Evolutionary conservation across 306 rosid genomes (phyloP).

Genomic region (Prunus davidiana): DNA sequence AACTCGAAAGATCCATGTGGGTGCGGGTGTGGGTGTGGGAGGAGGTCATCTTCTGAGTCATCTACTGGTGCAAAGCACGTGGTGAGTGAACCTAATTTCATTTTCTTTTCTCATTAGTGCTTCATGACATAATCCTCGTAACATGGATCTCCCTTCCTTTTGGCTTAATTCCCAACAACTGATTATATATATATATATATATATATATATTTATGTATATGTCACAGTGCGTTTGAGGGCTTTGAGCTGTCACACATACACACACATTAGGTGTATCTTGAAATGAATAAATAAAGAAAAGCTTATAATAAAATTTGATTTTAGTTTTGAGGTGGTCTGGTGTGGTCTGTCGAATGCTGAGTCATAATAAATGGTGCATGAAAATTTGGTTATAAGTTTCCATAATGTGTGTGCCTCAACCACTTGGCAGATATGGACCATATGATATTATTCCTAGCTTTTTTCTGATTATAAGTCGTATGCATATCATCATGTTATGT

Average conservation of each 20-base stretch:
- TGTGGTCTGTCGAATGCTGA: not conserved
- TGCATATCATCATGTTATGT: not conserved
- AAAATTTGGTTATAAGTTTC: slow-evolving; percentile 37
- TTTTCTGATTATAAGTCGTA: too few relatives aligned
- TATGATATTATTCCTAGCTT: not conserved
- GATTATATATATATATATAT: too few relatives aligned
- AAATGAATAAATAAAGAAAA: too few relatives aligned
- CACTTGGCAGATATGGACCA: slow-evolving; percentile 38
- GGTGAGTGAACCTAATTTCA: slow-evolving; percentile 37
- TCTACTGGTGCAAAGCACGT: slow-evolving; percentile 27
- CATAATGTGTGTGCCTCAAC: slow-evolving; percentile 47
- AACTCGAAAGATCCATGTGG: too few relatives aligned
- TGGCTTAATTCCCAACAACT: not conserved
- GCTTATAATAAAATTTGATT: too few relatives aligned
- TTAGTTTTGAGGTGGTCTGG: too few relatives aligned
- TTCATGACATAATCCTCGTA: slow-evolving; percentile 5
- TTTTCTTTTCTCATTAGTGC: not conserved
- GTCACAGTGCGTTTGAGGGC: not conserved
- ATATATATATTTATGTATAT: too few relatives aligned
- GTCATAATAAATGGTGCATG: slow-evolving; percentile 11
- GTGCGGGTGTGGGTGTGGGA: not conserved
- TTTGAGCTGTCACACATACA: not conserved
- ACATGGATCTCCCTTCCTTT: not conserved
- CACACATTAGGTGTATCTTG: not conserved
- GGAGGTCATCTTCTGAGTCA: slow-evolving; percentile 1